These are phyloP conservation scores for Talaromyces liani DNA, from an alignment of 495 filamentous ascomycete genomes.

Conservation along the genomic window DNA sequence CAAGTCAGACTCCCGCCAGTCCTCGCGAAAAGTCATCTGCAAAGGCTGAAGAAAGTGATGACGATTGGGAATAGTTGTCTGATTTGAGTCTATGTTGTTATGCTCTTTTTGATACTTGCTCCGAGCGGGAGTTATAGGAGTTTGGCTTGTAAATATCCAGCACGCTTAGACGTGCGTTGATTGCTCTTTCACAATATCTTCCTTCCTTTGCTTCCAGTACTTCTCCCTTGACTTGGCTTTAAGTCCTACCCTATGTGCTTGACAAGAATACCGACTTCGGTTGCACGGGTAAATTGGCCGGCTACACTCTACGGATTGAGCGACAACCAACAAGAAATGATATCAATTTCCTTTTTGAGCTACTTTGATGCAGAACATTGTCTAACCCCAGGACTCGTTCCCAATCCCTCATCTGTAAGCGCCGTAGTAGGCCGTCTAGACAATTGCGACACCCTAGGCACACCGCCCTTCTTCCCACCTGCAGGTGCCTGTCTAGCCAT, in stretches of 20 bases:
- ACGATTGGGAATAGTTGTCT: constrained; percentile 72
- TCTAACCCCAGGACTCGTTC: constrained; percentile 7
- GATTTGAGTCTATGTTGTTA: background rate
- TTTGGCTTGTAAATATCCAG: background rate
- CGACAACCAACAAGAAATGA: no score
- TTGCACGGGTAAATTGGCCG: no score
- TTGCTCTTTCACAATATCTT: background rate
- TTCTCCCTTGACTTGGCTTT: background rate
- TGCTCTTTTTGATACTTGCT: background rate
- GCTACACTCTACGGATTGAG: no score
- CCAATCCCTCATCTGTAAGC: constrained; percentile 11
- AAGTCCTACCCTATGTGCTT: background rate
- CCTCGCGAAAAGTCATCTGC: constrained; percentile 55
- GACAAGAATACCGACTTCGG: background rate
- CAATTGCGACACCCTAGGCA: constrained; percentile 20
- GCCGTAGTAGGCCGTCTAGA: constrained; percentile 16
- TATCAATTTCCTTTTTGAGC: background rate
- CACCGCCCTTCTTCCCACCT: background rate
- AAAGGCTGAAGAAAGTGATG: constrained; percentile 53
- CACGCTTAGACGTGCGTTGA: background rate
- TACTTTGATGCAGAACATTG: background rate
- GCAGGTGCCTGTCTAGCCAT: background rate
- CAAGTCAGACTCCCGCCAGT: constrained; percentile 69
- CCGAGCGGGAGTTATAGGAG: constrained; percentile 4
- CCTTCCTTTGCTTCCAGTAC: background rate